Evolutionary conservation across 1,284 basidiomycete species (phyloP).

Genomic region (Melampsora occidentalis): DNA sequence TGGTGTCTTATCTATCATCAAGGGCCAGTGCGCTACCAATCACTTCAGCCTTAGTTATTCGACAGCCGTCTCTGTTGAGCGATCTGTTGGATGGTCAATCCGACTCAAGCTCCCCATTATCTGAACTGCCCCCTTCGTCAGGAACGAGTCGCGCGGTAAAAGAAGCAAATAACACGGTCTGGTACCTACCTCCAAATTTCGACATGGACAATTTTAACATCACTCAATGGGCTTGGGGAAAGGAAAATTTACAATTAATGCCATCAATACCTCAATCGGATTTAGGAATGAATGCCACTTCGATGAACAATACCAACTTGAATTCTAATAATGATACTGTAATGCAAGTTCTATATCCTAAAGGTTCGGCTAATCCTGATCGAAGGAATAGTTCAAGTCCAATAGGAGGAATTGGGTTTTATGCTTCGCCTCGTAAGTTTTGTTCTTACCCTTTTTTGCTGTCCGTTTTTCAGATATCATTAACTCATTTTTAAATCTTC

Average conservation of each 20-base stretch:
- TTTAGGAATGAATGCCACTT: neutral
- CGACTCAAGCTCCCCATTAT: too few relatives aligned
- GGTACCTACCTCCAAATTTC: constrained; percentile 6
- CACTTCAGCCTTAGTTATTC: too few relatives aligned
- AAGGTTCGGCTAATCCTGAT: constrained; percentile 10
- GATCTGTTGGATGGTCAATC: too few relatives aligned
- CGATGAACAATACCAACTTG: neutral
- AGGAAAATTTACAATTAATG: constrained; percentile 4
- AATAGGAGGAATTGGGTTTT: constrained; percentile 9
- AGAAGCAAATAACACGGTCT: neutral
- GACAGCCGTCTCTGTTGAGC: too few relatives aligned
- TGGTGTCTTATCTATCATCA: too few relatives aligned
- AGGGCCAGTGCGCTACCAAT: too few relatives aligned
- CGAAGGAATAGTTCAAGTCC: neutral
- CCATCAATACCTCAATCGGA: neutral
- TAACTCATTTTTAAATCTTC: neutral
- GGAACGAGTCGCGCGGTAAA: neutral
- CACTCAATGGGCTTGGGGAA: constrained; percentile 10
- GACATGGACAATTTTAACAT: neutral
- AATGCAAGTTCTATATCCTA: constrained; percentile 22
- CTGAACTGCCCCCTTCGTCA: too few relatives aligned
- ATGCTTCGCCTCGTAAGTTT: neutral
- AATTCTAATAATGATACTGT: constrained; percentile 6
- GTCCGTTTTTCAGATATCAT: neutral
- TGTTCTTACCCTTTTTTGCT: neutral